Percentiles rank a stretch among this genome's conserved stretches.
Conservation (phyloP, 345 rosid species). For the Abelmoschus esculentus region DNA sequence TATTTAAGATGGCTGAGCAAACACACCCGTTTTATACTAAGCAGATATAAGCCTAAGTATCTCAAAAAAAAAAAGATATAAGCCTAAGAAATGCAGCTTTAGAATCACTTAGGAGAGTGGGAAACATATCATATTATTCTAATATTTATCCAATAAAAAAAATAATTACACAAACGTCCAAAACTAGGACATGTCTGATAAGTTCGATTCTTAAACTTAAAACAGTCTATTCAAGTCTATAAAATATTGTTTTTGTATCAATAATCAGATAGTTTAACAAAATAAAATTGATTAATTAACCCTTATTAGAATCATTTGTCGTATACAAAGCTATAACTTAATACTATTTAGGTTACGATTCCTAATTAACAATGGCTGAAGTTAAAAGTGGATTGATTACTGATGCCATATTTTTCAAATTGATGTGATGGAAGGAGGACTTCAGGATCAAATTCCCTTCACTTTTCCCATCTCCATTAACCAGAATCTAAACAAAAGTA, state of each 20-base stretch:
- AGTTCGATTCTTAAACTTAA: too few relatives aligned
- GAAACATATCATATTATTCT: neutral
- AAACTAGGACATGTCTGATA: too few relatives aligned
- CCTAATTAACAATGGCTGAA: neutral
- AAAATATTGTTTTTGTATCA: too few relatives aligned
- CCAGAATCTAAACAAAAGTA: neutral
- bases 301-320: neutral
- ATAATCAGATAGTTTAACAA: too few relatives aligned
- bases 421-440: conserved; percentile 15
- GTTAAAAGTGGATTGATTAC: neutral
- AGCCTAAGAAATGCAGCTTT: neutral
- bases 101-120: neutral
- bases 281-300: too few relatives aligned
- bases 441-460: conserved; percentile 27
- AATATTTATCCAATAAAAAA: neutral
- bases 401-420: conserved; percentile 14
- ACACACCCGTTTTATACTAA: neutral
- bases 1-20: neutral
- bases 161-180: too few relatives aligned
- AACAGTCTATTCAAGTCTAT: too few relatives aligned
- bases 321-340: neutral
- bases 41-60: neutral
- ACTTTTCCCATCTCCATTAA: neutral
- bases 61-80: too few relatives aligned
- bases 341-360: conserved; percentile 10